These are phyloP conservation scores for Camelina laxa DNA, from an alignment of 345 rosid genomes.

Conservation along the genomic window DNA sequence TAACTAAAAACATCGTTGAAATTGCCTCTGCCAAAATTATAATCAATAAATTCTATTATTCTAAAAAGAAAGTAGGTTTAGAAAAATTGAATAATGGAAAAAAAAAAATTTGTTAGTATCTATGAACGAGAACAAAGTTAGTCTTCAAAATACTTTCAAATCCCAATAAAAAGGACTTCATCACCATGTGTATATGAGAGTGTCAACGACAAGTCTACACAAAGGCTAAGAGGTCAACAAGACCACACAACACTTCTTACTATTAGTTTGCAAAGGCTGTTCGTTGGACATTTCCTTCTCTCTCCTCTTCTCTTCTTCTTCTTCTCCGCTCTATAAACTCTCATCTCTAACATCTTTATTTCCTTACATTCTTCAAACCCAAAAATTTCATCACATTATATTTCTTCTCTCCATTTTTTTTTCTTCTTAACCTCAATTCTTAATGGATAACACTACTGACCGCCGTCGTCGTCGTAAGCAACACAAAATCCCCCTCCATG, in stretches of 20 bases:
- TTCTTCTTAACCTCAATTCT: background rate
- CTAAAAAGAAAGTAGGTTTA: background rate
- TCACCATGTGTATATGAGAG: slow-evolving; percentile 29
- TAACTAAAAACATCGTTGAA: slow-evolving; percentile 7
- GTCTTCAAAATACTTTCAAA: slow-evolving; percentile 18
- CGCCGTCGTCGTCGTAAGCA: slow-evolving; percentile 43
- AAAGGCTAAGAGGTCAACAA: slow-evolving; percentile 43
- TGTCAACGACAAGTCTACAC: slow-evolving; percentile 49
- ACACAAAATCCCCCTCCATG: slow-evolving; percentile 26
- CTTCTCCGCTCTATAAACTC: slow-evolving; percentile 27
- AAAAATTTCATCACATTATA: background rate
- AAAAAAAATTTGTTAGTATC: slow-evolving; percentile 3
- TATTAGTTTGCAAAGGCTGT: slow-evolving; percentile 42
- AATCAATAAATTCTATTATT: slow-evolving; percentile 1
- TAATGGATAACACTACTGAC: slow-evolving; percentile 37
- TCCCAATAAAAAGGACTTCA: slow-evolving; percentile 27
- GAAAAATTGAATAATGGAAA: background rate
- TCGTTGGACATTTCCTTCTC: slow-evolving; percentile 33
- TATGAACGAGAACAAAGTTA: slow-evolving; percentile 25
- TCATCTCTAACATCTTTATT: slow-evolving; percentile 14
- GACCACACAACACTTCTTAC: slow-evolving; percentile 40
- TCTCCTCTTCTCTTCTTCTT: slow-evolving; percentile 14
- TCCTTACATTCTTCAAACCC: slow-evolving; percentile 26
- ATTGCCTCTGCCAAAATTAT: slow-evolving; percentile 1
- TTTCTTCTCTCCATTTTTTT: background rate